Conservation (phyloP, 139 green algal species). For the Prasinococcaceae sp. region DNA sequence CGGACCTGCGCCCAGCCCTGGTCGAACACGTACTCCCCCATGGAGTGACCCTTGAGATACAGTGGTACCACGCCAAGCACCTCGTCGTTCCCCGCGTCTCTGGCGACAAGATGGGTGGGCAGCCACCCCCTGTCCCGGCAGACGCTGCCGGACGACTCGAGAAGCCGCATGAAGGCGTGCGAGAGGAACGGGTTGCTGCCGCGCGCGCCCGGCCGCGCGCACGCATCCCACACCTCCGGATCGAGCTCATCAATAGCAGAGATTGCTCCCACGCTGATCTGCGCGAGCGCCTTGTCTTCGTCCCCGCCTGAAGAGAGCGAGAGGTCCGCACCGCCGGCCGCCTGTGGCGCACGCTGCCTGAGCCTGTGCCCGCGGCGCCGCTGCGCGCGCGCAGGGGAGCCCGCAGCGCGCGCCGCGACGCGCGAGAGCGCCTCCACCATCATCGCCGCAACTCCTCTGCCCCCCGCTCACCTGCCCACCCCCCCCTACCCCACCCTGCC, state of each 20-base stretch:
- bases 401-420: too few species aligned
- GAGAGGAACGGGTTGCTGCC: conserved; percentile 63
- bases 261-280: not conserved
- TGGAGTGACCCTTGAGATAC: conserved; percentile 56
- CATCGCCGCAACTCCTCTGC: too few species aligned
- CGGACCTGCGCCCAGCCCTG: conserved; percentile 44
- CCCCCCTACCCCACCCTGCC: too few species aligned
- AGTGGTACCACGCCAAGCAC: conserved; percentile 44
- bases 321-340: too few species aligned
- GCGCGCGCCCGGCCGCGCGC: conserved; percentile 12
- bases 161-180: conserved; percentile 40
- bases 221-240: conserved; percentile 45
- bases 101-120: conserved; percentile 46
- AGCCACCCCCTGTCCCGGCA: conserved; percentile 40
- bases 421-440: too few species aligned
- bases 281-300: too few species aligned
- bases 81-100: conserved; percentile 11
- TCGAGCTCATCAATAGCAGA: not conserved
- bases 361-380: too few species aligned
- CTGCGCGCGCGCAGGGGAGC: too few species aligned
- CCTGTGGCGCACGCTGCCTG: too few species aligned
- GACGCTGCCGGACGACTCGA: conserved; percentile 39
- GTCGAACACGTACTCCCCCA: conserved; percentile 83
- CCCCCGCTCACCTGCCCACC: too few species aligned
- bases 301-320: too few species aligned